Evolutionary conservation across 371 early-diverging fungal genomes (phyloP), one percentile per base, ranked within the genome.

Genomic region (Zychaea mexicana): DNA sequence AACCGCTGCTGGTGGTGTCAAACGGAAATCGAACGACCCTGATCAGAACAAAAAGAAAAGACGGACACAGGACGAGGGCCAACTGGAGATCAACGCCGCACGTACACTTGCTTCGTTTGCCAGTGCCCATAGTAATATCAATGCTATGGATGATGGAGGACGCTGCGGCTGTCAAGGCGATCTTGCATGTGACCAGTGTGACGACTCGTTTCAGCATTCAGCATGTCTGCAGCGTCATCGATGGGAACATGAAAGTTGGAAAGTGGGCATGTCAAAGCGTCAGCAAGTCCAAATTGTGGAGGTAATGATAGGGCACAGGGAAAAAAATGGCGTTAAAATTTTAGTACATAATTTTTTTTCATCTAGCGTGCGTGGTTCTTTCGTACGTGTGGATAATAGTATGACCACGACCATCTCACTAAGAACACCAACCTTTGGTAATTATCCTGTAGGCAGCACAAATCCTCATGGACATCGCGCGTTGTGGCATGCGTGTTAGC

Each of bases 381-480:
- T n/a, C n/a, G n/a, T n/a, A n/a, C n/a, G n/a, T n/a, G n/a, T n/a
- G n/a, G n/a, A n/a, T n/a, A n/a, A n/a, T n/a, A n/a, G n/a, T n/a
- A n/a, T n/a, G n/a, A n/a, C n/a, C n/a, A n/a, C n/a, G n/a, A n/a
- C n/a, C n/a, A n/a, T n/a, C n/a, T n/a, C n/a, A n/a, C n/a, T n/a
- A n/a, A n/a, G n/a, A n/a, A n/a, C n/a, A 19, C 59, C 61, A 55
- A 66, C 54, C 52, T 70, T 59, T 52, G 38, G 52, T 47, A 53
- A 28, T 45, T 64, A 64, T 57, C 19, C 39, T 30, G 24, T 70
- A 81, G 81, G 81, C 81, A 68, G 81, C 81, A 55, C 81, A 81
- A 60, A 81, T 81, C 42, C 65, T 81, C n/a, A 78, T 81, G 78
- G 77, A 81, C 53, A 81, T 81, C 66, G 81, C 81, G 36, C 70